A percentile compares a stretch with the other conserved stretches of the same genome.
Conservation (phyloP, 257 asterid species). For the Cinchona pubescens region DNA sequence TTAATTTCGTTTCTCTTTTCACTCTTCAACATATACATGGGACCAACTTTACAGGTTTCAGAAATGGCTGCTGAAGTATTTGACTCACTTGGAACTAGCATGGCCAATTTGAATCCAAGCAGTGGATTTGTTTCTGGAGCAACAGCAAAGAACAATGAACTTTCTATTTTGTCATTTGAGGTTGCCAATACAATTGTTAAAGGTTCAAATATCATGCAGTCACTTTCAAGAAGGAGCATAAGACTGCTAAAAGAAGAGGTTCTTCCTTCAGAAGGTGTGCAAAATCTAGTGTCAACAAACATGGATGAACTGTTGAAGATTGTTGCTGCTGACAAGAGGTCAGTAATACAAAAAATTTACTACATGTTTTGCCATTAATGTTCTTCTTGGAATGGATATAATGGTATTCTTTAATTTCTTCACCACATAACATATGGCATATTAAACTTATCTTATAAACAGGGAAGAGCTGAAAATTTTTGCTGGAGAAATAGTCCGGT, state of each 20-base stretch:
- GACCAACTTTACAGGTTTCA: constrained; percentile 45
- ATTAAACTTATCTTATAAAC: not conserved
- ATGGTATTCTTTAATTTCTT: not conserved
- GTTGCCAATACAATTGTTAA: constrained; percentile 85
- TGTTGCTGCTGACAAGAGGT: constrained; percentile 85
- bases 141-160: constrained; percentile 51
- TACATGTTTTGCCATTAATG: not conserved
- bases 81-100: constrained; percentile 66
- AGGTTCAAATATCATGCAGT: constrained; percentile 63
- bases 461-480: constrained; percentile 80
- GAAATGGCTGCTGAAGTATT: constrained; percentile 65
- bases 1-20: not conserved
- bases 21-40: constrained; percentile 4
- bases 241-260: constrained; percentile 52
- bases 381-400: not conserved
- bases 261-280: constrained; percentile 67
- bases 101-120: constrained; percentile 45
- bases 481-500: constrained; percentile 73
- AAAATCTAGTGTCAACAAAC: constrained; percentile 51
- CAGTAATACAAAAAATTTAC: constrained; percentile 16
- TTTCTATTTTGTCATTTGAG: constrained; percentile 66
- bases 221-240: constrained; percentile 59
- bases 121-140: constrained; percentile 55
- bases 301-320: constrained; percentile 55
- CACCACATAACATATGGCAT: not conserved